phyloP scores from a whole-genome alignment of 1,284 basidiomycete genomes.

The Sporisorium graminicola region DNA sequence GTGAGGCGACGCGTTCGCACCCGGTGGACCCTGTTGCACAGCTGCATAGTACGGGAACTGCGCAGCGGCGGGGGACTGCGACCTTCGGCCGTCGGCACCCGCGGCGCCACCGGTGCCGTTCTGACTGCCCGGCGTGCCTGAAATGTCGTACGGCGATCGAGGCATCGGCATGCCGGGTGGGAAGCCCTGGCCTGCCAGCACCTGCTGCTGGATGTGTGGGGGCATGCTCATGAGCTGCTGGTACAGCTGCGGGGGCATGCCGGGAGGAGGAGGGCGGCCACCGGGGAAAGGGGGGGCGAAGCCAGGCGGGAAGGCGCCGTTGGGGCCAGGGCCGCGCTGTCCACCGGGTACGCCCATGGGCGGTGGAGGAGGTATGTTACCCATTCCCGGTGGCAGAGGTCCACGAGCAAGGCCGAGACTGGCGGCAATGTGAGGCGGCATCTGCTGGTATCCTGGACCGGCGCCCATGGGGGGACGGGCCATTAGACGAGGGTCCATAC shows the following conservation, averaged over 20 bases:
- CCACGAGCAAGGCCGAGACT: conserved; percentile 40
- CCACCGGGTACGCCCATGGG: conserved; percentile 38
- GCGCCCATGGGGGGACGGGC: conserved; percentile 48
- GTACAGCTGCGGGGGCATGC: conserved; percentile 61
- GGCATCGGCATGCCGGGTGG: conserved; percentile 34
- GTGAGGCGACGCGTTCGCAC: background rate
- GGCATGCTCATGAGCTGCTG: conserved; percentile 64
- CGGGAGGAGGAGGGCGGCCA: conserved; percentile 40
- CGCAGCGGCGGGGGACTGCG: conserved; percentile 15
- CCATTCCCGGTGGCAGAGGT: conserved; percentile 52
- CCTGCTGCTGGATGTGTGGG: conserved; percentile 62
- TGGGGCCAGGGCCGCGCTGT: conserved; percentile 26
- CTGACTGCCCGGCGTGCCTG: conserved; percentile 10
- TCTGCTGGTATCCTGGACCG: conserved; percentile 41
- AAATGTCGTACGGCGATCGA: conserved; percentile 38
- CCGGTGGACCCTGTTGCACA: conserved; percentile 3
- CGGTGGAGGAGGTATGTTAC: conserved; percentile 32
- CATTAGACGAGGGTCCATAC: conserved; percentile 55
- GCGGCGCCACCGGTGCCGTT: background rate
- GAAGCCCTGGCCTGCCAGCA: conserved; percentile 44
- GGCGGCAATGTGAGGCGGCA: conserved; percentile 59
- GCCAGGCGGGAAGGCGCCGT: conserved; percentile 32
- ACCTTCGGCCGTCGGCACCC: conserved; percentile 10
- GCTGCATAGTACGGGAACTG: conserved; percentile 42
- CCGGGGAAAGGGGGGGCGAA: conserved; percentile 37